Conservation (phyloP, 805 yeast genomes). For the Geotrichum ghanense region DNA sequence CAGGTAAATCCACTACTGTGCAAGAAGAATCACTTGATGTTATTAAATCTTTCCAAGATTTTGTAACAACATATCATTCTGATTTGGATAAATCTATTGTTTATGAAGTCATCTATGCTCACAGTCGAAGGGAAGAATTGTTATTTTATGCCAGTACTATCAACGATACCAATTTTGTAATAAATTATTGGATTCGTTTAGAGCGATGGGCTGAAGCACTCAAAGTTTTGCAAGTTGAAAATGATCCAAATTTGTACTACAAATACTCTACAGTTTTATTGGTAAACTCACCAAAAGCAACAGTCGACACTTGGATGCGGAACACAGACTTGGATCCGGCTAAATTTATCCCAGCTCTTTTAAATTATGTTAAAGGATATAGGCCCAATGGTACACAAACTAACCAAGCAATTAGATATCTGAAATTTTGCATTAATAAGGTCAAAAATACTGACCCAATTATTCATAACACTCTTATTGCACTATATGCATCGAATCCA, state of each 20-base stretch:
- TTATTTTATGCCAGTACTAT: constrained; percentile 56
- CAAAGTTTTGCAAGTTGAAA: constrained; percentile 39
- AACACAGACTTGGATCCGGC: constrained; percentile 42
- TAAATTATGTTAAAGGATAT: constrained; percentile 41
- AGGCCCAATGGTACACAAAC: constrained; percentile 25
- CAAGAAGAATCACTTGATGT: constrained; percentile 18
- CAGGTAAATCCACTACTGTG: constrained; percentile 18
- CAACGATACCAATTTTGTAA: constrained; percentile 56
- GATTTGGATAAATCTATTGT: constrained; percentile 54
- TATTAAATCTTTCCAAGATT: constrained; percentile 31
- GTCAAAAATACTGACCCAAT: constrained; percentile 33
- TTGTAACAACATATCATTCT: constrained; percentile 38
- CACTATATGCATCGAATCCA: constrained; percentile 47
- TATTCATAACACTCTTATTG: constrained; percentile 60
- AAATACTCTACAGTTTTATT: constrained; percentile 59
- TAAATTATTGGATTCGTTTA: constrained; percentile 54
- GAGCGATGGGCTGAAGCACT: constrained; percentile 70
- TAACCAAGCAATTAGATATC: constrained; percentile 57
- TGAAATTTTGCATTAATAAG: constrained; percentile 42
- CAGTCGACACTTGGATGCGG: constrained; percentile 72
- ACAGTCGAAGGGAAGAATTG: constrained; percentile 53
- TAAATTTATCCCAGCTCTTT: constrained; percentile 62
- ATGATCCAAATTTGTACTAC: constrained; percentile 42
- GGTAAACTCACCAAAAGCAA: constrained; percentile 52
- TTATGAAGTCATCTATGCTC: constrained; percentile 58